Percentiles rank a stretch among this genome's conserved stretches.
Evolutionary conservation across 352 stramenopile genomes (phyloP).

Genomic region (Phytophthora sp.): DNA sequence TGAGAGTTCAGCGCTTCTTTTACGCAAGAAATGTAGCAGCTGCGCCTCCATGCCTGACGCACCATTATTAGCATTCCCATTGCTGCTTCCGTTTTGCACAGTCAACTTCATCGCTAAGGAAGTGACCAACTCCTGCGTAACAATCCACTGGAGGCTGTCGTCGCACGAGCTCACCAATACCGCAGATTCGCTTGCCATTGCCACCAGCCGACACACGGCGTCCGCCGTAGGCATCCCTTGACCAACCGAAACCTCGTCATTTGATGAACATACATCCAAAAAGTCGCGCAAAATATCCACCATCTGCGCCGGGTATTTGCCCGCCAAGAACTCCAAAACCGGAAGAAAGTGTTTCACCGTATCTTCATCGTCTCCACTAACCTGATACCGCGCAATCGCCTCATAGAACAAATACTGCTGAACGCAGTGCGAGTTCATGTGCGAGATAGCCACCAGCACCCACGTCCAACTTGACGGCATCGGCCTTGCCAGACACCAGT

Average conservation of each 20-base stretch:
- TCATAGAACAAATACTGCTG: slow-evolving; percentile 57
- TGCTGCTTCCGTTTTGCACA: neutral
- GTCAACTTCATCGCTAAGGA: slow-evolving; percentile 34
- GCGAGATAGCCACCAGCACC: slow-evolving; percentile 49
- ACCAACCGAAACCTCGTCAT: neutral
- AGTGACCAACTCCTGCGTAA: slow-evolving; percentile 55
- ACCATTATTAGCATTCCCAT: slow-evolving; percentile 1
- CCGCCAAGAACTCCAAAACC: slow-evolving; percentile 47
- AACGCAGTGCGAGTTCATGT: slow-evolving; percentile 50
- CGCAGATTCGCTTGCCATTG: slow-evolving; percentile 39
- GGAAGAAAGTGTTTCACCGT: slow-evolving; percentile 22
- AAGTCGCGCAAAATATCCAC: slow-evolving; percentile 56
- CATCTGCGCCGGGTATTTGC: slow-evolving; percentile 47
- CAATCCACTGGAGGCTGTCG: slow-evolving; percentile 68
- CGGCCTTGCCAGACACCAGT: slow-evolving; percentile 45
- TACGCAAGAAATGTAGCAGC: slow-evolving; percentile 37
- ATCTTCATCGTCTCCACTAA: neutral
- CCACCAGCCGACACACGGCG: slow-evolving; percentile 37
- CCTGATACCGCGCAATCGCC: slow-evolving; percentile 23
- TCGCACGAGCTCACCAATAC: slow-evolving; percentile 50
- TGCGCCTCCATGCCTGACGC: slow-evolving; percentile 8
- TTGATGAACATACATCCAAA: slow-evolving; percentile 36
- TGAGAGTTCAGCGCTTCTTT: slow-evolving; percentile 43
- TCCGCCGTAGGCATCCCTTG: neutral
- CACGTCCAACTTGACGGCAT: slow-evolving; percentile 53